Evolutionary conservation across 1,284 basidiomycete species (phyloP).

Genomic region (Tetrapyrgos nigripes): DNA sequence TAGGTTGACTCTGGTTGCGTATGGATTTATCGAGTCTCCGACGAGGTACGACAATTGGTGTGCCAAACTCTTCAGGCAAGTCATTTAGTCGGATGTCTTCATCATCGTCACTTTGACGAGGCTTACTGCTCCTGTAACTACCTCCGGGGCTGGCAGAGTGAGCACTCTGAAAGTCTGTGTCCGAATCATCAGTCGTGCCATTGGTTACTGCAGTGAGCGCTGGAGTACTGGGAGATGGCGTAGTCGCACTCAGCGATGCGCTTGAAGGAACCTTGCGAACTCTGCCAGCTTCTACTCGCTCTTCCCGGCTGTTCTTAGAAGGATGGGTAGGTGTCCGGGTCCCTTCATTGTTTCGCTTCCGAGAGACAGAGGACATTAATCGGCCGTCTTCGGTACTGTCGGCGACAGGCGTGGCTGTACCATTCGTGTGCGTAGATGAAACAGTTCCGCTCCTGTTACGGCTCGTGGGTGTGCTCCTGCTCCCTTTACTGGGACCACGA

Average conservation of each 20-base stretch:
- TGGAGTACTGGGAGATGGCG: slow-evolving; percentile 43
- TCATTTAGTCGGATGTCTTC: slow-evolving; percentile 20
- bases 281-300: slow-evolving; percentile 29
- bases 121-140: slow-evolving; percentile 57
- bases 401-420: slow-evolving; percentile 21
- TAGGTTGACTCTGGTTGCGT: slow-evolving; percentile 40
- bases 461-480: slow-evolving; percentile 28
- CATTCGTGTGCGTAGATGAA: slow-evolving; percentile 47
- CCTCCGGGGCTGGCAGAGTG: slow-evolving; percentile 76
- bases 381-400: slow-evolving; percentile 5
- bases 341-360: slow-evolving; percentile 32
- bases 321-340: slow-evolving; percentile 43
- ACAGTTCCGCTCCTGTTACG: slow-evolving; percentile 53
- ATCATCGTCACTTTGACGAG: slow-evolving; percentile 26
- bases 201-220: slow-evolving; percentile 46
- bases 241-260: slow-evolving; percentile 37
- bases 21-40: slow-evolving; percentile 54
- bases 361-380: neutral
- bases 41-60: slow-evolving; percentile 25
- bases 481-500: slow-evolving; percentile 42
- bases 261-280: slow-evolving; percentile 44
- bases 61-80: slow-evolving; percentile 31
- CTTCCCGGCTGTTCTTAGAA: slow-evolving; percentile 29
- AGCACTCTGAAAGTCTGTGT: slow-evolving; percentile 85
- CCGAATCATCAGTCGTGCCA: slow-evolving; percentile 74